These are phyloP conservation scores for Aureobasidium namibiae DNA, from an alignment of 2,329 filamentous ascomycete genomes.

Conservation along the genomic window DNA sequence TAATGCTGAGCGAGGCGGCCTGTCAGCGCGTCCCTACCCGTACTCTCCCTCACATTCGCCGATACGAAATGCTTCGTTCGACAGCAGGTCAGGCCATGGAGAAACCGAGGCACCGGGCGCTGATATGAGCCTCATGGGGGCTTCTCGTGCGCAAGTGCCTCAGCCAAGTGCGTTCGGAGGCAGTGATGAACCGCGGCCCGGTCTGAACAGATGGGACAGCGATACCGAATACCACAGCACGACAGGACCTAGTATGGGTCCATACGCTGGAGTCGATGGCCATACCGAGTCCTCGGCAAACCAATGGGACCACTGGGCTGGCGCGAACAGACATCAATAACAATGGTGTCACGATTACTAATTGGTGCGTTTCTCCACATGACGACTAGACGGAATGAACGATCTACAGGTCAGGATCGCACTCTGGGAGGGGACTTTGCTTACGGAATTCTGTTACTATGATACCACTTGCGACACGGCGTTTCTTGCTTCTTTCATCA, in stretches of 20 bases:
- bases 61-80: neutral
- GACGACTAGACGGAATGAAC: neutral
- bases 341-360: neutral
- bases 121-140: neutral
- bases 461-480: conserved; percentile 6
- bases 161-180: conserved; percentile 1
- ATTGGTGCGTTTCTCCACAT: neutral
- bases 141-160: neutral
- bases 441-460: neutral
- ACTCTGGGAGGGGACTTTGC: neutral
- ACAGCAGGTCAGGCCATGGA: neutral
- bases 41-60: conserved; percentile 8
- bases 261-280: neutral
- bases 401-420: neutral
- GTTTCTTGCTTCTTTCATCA: neutral
- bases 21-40: neutral
- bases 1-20: neutral
- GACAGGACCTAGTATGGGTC: neutral
- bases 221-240: conserved; percentile 9
- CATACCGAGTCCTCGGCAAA: neutral
- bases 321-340: conserved; percentile 14
- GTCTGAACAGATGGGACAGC: neutral
- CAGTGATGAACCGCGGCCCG: neutral
- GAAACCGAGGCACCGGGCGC: neutral
- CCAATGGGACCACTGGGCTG: conserved; percentile 12